Evolutionary conservation across 371 early-diverging fungal species (phyloP).

Genomic region (Dipsacomyces acuminosporus): DNA sequence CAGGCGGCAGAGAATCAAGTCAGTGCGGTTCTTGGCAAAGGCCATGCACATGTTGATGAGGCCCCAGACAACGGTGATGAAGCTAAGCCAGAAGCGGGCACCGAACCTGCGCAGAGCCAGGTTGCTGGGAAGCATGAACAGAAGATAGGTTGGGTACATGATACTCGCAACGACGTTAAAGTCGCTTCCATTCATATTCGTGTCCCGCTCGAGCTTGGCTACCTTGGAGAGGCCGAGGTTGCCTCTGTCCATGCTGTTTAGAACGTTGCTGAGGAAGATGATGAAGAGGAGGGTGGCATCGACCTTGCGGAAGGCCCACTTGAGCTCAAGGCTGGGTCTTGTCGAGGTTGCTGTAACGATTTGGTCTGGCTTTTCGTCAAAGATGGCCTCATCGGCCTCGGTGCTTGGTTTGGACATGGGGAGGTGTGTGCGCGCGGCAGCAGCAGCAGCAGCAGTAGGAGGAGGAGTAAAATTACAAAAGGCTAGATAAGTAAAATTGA

Average conservation of each 20-base stretch:
- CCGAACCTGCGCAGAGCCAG: slow-evolving; percentile 53
- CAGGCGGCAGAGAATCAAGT: slow-evolving; percentile 52
- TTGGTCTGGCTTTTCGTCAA: no score
- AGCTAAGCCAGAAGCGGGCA: slow-evolving; percentile 55
- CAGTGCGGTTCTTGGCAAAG: slow-evolving; percentile 51
- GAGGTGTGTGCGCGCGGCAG: no score
- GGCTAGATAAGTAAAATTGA: no score
- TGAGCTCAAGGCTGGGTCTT: slow-evolving; percentile 2
- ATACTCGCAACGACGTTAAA: slow-evolving; percentile 35
- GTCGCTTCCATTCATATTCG: slow-evolving; percentile 19
- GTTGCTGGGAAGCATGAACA: slow-evolving; percentile 55
- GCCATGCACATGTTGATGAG: slow-evolving; percentile 57
- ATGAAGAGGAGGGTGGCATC: slow-evolving; percentile 38
- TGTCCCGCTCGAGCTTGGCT: slow-evolving; percentile 15
- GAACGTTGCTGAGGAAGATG: slow-evolving; percentile 38
- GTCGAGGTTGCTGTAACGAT: no score
- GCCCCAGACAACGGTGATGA: slow-evolving; percentile 55
- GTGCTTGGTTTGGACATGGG: no score
- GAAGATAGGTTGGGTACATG: slow-evolving; percentile 29
- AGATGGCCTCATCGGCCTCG: no score
- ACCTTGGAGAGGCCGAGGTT: slow-evolving; percentile 42
- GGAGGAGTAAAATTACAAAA: no score
- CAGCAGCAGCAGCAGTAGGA: no score
- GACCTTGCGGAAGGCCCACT: slow-evolving; percentile 36
- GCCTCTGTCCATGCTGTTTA: slow-evolving; percentile 44